A percentile compares a stretch with the other conserved stretches of the same genome.
phyloP scores from a whole-genome alignment of 768 basidiomycete species.

The Auriculariales sp. region DNA sequence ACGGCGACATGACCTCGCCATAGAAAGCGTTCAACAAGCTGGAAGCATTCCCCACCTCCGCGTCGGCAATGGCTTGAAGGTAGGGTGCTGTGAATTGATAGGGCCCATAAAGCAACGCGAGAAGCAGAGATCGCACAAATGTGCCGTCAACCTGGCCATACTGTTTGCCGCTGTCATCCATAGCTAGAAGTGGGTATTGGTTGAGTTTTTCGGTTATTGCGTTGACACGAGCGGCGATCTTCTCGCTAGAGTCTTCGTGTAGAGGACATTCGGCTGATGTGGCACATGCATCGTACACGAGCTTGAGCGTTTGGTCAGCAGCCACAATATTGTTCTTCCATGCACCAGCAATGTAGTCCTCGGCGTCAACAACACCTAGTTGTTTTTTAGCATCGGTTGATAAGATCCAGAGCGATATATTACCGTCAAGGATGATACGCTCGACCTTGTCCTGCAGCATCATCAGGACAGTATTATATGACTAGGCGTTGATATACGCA shows the following conservation, averaged over 20 bases:
- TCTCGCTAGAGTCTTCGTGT: slow-evolving; percentile 9
- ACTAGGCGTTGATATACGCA: neutral
- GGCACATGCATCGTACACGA: slow-evolving; percentile 12
- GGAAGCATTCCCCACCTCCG: slow-evolving; percentile 15
- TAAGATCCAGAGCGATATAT: neutral
- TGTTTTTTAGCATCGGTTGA: neutral
- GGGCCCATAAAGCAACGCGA: slow-evolving; percentile 13
- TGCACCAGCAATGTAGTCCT: slow-evolving; percentile 10
- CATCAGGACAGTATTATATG: neutral
- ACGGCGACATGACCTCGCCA: neutral
- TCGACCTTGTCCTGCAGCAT: slow-evolving; percentile 17
- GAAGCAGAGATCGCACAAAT: slow-evolving; percentile 10
- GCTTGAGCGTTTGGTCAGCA: slow-evolving; percentile 11
- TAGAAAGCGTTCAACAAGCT: slow-evolving; percentile 6
- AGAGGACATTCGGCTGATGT: slow-evolving; percentile 11
- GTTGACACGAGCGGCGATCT: slow-evolving; percentile 3
- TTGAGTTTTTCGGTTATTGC: slow-evolving; percentile 8
- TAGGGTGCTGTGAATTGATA: slow-evolving; percentile 6
- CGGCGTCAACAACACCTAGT: slow-evolving; percentile 11
- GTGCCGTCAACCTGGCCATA: slow-evolving; percentile 15
- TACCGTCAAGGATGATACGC: slow-evolving; percentile 19
- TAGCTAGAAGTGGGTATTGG: slow-evolving; percentile 12
- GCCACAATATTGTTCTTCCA: slow-evolving; percentile 14
- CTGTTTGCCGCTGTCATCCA: slow-evolving; percentile 2
- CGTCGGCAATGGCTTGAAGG: slow-evolving; percentile 10